These are phyloP conservation scores for Hypoxylon sp. DNA, from an alignment of 2,329 filamentous ascomycete species.

Conservation along the genomic window DNA sequence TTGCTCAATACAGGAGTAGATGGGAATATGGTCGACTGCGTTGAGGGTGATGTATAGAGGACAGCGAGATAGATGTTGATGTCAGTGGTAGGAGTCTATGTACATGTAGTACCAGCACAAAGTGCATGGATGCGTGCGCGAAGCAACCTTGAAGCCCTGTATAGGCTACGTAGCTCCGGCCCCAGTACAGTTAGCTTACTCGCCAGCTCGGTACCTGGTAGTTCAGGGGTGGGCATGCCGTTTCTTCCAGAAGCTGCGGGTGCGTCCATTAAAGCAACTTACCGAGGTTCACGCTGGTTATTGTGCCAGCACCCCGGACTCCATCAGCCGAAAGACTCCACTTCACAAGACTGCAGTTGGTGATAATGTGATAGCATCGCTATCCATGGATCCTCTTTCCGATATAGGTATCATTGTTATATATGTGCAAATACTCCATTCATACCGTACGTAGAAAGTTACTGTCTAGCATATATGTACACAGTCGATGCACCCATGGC, in stretches of 20 bases:
- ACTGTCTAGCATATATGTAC: not conserved
- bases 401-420: conserved; percentile 12
- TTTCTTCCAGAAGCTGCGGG: conserved; percentile 42
- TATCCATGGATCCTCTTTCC: not conserved
- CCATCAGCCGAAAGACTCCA: conserved; percentile 32
- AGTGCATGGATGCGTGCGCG: conserved; percentile 12
- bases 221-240: conserved; percentile 30
- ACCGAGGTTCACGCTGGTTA: conserved; percentile 31
- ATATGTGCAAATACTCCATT: conserved; percentile 8
- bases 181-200: conserved; percentile 15
- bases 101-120: conserved; percentile 1
- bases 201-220: conserved; percentile 16
- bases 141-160: not conserved
- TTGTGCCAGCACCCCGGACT: conserved; percentile 34
- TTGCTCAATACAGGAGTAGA: not conserved
- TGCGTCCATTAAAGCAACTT: conserved; percentile 31
- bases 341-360: conserved; percentile 29
- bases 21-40: not conserved
- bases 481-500: no score
- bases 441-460: conserved; percentile 6
- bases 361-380: conserved; percentile 21
- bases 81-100: conserved; percentile 22
- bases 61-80: conserved; percentile 31
- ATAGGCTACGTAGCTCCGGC: conserved; percentile 37
- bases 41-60: conserved; percentile 16